Conservation (phyloP, 2,329 filamentous ascomycete genomes). For the Laburnicola sp. region DNA sequence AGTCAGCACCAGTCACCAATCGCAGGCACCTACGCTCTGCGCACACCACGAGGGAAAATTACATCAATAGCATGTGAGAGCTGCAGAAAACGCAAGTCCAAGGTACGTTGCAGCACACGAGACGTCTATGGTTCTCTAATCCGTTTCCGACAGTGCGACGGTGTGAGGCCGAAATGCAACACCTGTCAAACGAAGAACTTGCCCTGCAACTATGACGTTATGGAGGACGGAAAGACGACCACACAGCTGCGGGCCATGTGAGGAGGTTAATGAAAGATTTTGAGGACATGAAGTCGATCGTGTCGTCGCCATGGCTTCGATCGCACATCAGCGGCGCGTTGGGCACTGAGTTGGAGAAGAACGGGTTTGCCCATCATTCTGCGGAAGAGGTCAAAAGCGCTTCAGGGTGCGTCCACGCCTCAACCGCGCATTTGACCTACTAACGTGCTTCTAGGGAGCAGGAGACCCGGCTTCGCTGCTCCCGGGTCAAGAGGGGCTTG, state of each 20-base stretch:
- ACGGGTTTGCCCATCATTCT: slow-evolving; percentile 44
- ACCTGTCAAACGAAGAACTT: slow-evolving; percentile 45
- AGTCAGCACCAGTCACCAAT: slow-evolving; percentile 42
- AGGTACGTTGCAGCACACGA: slow-evolving; percentile 24
- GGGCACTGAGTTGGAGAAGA: slow-evolving; percentile 43
- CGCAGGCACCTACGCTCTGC: slow-evolving; percentile 41
- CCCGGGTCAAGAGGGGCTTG: slow-evolving; percentile 32
- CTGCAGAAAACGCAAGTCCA: slow-evolving; percentile 46
- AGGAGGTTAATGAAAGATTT: slow-evolving; percentile 43
- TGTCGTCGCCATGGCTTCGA: slow-evolving; percentile 40
- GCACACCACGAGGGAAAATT: slow-evolving; percentile 44
- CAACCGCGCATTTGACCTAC: not conserved
- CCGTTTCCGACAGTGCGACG: slow-evolving; percentile 37
- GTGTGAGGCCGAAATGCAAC: slow-evolving; percentile 45
- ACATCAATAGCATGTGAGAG: slow-evolving; percentile 47
- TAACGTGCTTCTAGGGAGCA: slow-evolving; percentile 28
- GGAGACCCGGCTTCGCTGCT: slow-evolving; percentile 24
- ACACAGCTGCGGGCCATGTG: slow-evolving; percentile 45
- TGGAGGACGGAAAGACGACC: slow-evolving; percentile 45
- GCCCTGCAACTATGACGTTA: slow-evolving; percentile 44
- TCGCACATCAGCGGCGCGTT: slow-evolving; percentile 38
- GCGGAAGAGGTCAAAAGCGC: slow-evolving; percentile 44
- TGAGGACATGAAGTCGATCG: slow-evolving; percentile 45
- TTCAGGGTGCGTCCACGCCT: slow-evolving; percentile 26
- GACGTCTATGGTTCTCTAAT: slow-evolving; percentile 11